These are phyloP conservation scores for Mycena indigotica DNA, from an alignment of 768 basidiomycete genomes.

Conservation along the genomic window DNA sequence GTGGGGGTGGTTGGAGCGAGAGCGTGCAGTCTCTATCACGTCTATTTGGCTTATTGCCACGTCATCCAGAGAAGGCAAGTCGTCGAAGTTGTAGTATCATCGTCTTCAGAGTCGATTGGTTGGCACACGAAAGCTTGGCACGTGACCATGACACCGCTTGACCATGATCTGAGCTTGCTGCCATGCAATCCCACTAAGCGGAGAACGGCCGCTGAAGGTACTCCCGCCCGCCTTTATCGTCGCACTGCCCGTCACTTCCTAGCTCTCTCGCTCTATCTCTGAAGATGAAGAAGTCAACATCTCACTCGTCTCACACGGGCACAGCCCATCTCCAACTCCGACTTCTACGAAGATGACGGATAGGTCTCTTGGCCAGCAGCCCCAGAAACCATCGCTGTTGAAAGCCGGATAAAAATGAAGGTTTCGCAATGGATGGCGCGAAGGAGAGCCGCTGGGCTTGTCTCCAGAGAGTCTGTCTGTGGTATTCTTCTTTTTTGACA, in stretches of 20 bases:
- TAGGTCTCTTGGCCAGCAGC: constrained; percentile 45
- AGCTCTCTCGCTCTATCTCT: constrained; percentile 65
- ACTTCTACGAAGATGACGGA: constrained; percentile 66
- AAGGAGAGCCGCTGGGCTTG: constrained; percentile 75
- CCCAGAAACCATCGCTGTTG: constrained; percentile 76
- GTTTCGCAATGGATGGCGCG: constrained; percentile 80
- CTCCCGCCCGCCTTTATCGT: constrained; percentile 57
- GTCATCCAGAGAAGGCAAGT: constrained; percentile 46
- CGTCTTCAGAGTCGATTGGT: no score
- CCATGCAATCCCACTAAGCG: constrained; percentile 54
- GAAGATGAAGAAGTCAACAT: constrained; percentile 69
- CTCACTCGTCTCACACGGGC: constrained; percentile 74
- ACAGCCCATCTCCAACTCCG: constrained; percentile 70
- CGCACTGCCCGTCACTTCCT: constrained; percentile 48
- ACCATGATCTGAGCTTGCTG: no score
- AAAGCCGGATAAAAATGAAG: constrained; percentile 84
- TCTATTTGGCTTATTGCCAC: constrained; percentile 64
- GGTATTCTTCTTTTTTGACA: neutral
- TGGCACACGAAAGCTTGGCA: no score
- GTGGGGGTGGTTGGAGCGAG: constrained; percentile 43
- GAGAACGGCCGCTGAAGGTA: constrained; percentile 61
- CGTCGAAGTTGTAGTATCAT: constrained; percentile 73
- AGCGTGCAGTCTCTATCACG: constrained; percentile 73
- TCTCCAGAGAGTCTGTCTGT: constrained; percentile 66
- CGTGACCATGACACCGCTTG: no score